Evolutionary conservation across 495 filamentous ascomycete genomes (phyloP).

Genomic region (Penicillium canariense): DNA sequence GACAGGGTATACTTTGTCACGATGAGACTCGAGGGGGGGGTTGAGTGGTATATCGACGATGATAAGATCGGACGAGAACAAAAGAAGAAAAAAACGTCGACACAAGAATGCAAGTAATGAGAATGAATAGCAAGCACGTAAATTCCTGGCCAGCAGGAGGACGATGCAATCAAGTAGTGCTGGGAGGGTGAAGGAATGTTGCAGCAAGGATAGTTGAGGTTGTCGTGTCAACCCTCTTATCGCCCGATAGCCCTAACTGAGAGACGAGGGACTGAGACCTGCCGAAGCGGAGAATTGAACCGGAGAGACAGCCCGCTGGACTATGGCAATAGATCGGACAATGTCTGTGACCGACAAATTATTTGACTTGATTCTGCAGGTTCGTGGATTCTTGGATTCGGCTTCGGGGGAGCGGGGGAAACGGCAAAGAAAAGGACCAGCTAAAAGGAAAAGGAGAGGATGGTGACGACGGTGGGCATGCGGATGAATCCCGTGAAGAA

Average conservation of each 20-base stretch:
- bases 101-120: not conserved
- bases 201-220: slow-evolving; percentile 45
- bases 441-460: slow-evolving; percentile 20
- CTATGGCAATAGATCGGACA: slow-evolving; percentile 21
- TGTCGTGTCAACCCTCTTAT: slow-evolving; percentile 49
- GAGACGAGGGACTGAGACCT: slow-evolving; percentile 29
- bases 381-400: not conserved
- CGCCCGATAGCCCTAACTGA: slow-evolving; percentile 35
- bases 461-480: slow-evolving; percentile 35
- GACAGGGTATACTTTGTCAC: slow-evolving; percentile 1
- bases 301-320: slow-evolving; percentile 23
- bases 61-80: not conserved
- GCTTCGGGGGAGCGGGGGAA: slow-evolving; percentile 5
- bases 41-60: not conserved
- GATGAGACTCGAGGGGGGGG: slow-evolving; percentile 2
- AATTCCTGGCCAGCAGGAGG: slow-evolving; percentile 31
- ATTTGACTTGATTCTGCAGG: slow-evolving; percentile 1
- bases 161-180: slow-evolving; percentile 19
- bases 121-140: not conserved
- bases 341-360: slow-evolving; percentile 10
- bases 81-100: not conserved
- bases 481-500: slow-evolving; percentile 42
- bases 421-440: slow-evolving; percentile 1
- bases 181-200: slow-evolving; percentile 29
- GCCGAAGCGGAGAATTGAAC: slow-evolving; percentile 24